Conservation (phyloP, 768 basidiomycete species). For the Rhodotorula taiwanensis region DNA sequence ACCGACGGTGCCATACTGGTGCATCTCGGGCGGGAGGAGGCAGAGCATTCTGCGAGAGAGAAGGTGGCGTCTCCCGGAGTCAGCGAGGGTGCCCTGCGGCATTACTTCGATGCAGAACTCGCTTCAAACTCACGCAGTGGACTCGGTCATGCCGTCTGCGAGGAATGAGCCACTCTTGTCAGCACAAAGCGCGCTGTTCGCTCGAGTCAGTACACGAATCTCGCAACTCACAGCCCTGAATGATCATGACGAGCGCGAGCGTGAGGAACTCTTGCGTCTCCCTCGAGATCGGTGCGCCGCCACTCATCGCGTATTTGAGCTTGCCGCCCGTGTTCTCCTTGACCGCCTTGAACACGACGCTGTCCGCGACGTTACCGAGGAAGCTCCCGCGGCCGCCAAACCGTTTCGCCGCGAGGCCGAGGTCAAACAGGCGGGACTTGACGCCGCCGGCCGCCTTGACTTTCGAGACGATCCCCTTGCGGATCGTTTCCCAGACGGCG, state of each 20-base stretch:
- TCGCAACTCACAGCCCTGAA: conserved; percentile 64
- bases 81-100: too few relatives aligned
- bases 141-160: conserved; percentile 72
- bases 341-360: conserved; percentile 67
- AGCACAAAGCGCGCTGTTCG: not conserved
- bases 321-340: conserved; percentile 79
- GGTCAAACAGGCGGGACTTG: conserved; percentile 71
- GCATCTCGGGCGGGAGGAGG: conserved; percentile 74
- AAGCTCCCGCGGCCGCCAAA: conserved; percentile 55
- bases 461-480: conserved; percentile 84
- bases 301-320: conserved; percentile 66
- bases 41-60: conserved; percentile 57
- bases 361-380: conserved; percentile 63
- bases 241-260: conserved; percentile 66
- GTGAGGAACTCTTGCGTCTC: conserved; percentile 90
- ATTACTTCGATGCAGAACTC: too few relatives aligned
- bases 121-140: conserved; percentile 54
- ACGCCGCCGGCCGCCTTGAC: conserved; percentile 62
- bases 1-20: conserved; percentile 69
- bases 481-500: conserved; percentile 85
- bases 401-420: conserved; percentile 69
- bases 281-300: conserved; percentile 75
- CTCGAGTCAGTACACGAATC: not conserved
- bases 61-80: not conserved
- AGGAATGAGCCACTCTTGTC: not conserved